Percentiles rank a stretch among this genome's conserved stretches.
These are phyloP conservation scores for Globisporangium echinulatum DNA, from an alignment of 352 stramenopile genomes.

Conservation along the genomic window DNA sequence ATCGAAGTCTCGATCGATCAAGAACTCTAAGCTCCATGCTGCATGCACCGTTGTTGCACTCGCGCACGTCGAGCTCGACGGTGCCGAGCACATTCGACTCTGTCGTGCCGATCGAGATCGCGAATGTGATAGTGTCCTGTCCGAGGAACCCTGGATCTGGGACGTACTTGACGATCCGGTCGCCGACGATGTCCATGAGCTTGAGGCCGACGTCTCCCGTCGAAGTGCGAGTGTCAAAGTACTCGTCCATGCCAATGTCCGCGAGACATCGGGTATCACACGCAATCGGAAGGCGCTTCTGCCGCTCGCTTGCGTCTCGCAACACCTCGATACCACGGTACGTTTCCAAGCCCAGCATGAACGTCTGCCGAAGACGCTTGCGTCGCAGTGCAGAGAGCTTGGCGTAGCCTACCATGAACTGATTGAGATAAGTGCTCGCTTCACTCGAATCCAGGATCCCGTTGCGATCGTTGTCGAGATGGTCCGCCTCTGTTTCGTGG, in stretches of 20 bases:
- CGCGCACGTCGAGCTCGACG: conserved; percentile 42
- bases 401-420: conserved; percentile 44
- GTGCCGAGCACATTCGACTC: conserved; percentile 43
- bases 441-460: conserved; percentile 49
- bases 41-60: conserved; percentile 46
- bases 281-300: conserved; percentile 45
- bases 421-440: conserved; percentile 39
- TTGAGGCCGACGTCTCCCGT: conserved; percentile 41
- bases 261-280: conserved; percentile 45
- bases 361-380: conserved; percentile 37
- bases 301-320: conserved; percentile 37
- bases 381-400: conserved; percentile 28
- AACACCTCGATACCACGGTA: conserved; percentile 44
- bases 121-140: conserved; percentile 52
- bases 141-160: conserved; percentile 42
- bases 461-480: conserved; percentile 59
- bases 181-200: conserved; percentile 27
- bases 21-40: conserved; percentile 6
- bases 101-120: conserved; percentile 34
- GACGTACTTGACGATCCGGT: conserved; percentile 54
- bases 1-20: neutral
- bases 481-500: conserved; percentile 48
- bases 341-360: conserved; percentile 37
- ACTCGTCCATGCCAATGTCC: conserved; percentile 42
- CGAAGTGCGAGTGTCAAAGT: conserved; percentile 37